phyloP scores from a whole-genome alignment of 352 stramenopile species.

The Phytophthora cactorum region DNA sequence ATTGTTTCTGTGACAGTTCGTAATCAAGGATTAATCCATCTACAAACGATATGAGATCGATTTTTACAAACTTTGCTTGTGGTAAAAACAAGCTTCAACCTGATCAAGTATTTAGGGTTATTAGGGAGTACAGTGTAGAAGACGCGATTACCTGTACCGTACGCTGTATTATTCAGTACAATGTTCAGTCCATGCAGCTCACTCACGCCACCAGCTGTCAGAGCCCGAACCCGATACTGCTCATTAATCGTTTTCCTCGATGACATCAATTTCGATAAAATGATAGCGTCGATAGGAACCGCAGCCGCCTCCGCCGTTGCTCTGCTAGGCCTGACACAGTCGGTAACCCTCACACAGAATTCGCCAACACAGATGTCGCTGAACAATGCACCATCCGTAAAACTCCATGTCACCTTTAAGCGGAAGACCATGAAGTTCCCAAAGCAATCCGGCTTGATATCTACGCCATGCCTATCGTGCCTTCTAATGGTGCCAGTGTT shows the following conservation, averaged over 20 bases:
- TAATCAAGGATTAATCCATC: too few relatives aligned
- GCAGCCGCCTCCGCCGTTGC: background rate
- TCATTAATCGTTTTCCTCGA: background rate
- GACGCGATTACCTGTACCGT: too few relatives aligned
- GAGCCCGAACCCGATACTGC: too few relatives aligned
- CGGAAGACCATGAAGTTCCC: constrained; percentile 31
- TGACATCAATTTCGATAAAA: background rate
- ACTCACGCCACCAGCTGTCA: too few relatives aligned
- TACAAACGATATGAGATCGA: too few relatives aligned
- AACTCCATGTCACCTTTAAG: constrained; percentile 40
- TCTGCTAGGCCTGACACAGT: background rate
- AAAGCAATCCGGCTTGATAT: constrained; percentile 38
- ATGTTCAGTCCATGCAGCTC: too few relatives aligned
- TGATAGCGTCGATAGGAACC: background rate
- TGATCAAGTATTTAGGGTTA: too few relatives aligned
- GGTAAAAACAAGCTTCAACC: too few relatives aligned
- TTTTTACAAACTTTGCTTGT: too few relatives aligned
- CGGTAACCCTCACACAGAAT: background rate
- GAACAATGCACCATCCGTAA: constrained; percentile 23
- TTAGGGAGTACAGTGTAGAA: too few relatives aligned
- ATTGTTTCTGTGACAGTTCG: too few relatives aligned
- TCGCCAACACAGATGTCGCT: background rate
- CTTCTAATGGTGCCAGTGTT: constrained; percentile 11
- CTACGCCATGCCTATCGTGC: constrained; percentile 34
- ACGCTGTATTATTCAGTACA: too few relatives aligned